phyloP scores from a whole-genome alignment of 257 asterid genomes.

The Marsdenia floribunda region DNA sequence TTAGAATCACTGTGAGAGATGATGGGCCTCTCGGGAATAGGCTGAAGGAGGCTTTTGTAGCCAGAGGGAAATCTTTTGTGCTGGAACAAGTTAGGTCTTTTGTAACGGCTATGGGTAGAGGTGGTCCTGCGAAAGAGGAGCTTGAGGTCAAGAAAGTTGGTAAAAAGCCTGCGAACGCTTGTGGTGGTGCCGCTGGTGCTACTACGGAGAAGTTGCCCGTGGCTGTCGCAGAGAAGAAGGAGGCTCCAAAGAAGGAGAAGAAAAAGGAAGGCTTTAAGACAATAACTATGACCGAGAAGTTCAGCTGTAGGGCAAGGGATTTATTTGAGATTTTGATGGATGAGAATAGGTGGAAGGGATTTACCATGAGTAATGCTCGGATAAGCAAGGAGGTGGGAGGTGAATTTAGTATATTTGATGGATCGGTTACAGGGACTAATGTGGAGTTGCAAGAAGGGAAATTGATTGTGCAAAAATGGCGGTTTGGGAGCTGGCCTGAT shows the following conservation, averaged over 20 bases:
- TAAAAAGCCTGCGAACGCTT: constrained; percentile 25
- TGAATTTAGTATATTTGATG: constrained; percentile 78
- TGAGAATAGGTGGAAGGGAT: constrained; percentile 97
- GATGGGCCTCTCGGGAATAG: constrained; percentile 72
- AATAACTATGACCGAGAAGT: constrained; percentile 80
- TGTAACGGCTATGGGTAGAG: constrained; percentile 64
- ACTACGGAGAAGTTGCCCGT: neutral
- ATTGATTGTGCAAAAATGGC: constrained; percentile 84
- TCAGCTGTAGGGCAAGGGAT: constrained; percentile 68
- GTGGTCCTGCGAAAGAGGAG: constrained; percentile 91
- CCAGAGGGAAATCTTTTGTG: constrained; percentile 69
- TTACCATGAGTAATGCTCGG: constrained; percentile 87
- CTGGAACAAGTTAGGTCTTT: constrained; percentile 59
- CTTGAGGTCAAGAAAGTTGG: constrained; percentile 59
- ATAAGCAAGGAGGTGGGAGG: constrained; percentile 86
- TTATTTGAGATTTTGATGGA: constrained; percentile 90
- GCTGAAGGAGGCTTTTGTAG: constrained; percentile 71
- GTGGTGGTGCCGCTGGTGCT: neutral
- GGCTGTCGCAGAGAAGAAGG: constrained; percentile 24
- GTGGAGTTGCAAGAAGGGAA: constrained; percentile 78
- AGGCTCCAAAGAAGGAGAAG: constrained; percentile 41
- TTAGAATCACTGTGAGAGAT: constrained; percentile 53
- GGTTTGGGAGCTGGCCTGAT: constrained; percentile 95
- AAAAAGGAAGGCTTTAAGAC: constrained; percentile 91
- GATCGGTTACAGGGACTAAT: constrained; percentile 66